These are phyloP conservation scores for Sisymbrium altissimum DNA, from an alignment of 345 rosid genomes.

Conservation along the genomic window DNA sequence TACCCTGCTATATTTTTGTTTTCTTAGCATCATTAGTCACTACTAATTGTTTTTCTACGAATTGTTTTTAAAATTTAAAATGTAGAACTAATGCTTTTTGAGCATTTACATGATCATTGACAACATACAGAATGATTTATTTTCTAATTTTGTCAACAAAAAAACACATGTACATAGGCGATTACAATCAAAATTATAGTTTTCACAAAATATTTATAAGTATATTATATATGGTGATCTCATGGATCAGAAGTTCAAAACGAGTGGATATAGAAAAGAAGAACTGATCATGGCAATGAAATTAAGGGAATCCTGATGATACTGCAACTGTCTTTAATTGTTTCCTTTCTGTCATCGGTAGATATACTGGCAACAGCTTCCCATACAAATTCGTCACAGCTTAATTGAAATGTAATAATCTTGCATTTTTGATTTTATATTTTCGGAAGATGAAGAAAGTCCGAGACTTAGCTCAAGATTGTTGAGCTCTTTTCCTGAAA, in stretches of 20 bases:
- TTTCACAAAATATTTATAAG: not conserved
- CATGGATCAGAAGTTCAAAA: not conserved
- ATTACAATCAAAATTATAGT: not conserved
- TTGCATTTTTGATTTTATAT: not conserved
- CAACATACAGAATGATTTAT: no score
- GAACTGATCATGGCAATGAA: conserved; percentile 10
- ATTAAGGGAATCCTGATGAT: conserved; percentile 26
- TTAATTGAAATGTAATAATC: not conserved
- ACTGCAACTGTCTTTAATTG: not conserved
- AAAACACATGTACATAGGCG: no score
- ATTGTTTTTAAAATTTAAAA: no score
- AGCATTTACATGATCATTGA: no score
- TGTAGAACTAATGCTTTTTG: no score
- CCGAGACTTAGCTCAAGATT: conserved; percentile 72
- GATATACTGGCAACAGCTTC: not conserved
- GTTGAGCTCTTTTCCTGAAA: conserved; percentile 25
- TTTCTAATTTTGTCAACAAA: no score
- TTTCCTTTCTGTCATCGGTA: not conserved
- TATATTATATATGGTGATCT: not conserved
- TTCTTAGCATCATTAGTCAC: no score
- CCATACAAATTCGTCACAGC: no score
- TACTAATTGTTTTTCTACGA: no score
- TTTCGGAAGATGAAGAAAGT: conserved; percentile 43
- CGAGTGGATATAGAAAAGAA: not conserved
- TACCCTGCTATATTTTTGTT: no score